These are phyloP conservation scores for Sequoia sempervirens DNA, from an alignment of 75 land plant genomes.

Conservation along the genomic window DNA sequence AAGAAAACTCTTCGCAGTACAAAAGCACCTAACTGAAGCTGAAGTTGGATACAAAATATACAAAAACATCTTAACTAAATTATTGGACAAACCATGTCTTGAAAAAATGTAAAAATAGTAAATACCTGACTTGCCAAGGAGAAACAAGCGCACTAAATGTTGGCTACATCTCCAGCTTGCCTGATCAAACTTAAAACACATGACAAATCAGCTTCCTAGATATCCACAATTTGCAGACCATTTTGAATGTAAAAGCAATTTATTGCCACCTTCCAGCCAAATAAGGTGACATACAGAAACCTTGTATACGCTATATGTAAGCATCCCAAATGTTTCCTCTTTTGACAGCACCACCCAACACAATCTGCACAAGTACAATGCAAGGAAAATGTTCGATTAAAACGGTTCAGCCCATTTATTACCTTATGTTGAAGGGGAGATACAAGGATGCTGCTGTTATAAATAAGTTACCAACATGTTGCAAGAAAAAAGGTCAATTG, in stretches of 20 bases:
- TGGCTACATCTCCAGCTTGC: neutral
- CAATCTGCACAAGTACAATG: neutral
- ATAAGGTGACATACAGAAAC: neutral
- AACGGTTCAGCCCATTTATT: neutral
- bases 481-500: neutral
- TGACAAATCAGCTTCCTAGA: neutral
- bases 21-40: neutral
- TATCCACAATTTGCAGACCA: neutral
- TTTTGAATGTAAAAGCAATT: neutral
- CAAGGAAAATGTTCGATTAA: neutral
- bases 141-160: neutral
- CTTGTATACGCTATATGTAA: neutral
- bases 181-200: neutral
- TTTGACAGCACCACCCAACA: neutral
- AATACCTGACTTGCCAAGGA: constrained; percentile 1
- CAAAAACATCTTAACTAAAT: neutral
- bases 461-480: neutral
- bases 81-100: neutral
- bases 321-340: neutral
- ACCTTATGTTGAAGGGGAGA: neutral
- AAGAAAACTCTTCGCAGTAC: neutral
- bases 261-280: neutral
- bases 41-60: neutral
- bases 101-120: neutral
- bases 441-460: neutral